Evolutionary conservation across 768 basidiomycete genomes (phyloP).

Genomic region (Amanita subjunquillea): DNA sequence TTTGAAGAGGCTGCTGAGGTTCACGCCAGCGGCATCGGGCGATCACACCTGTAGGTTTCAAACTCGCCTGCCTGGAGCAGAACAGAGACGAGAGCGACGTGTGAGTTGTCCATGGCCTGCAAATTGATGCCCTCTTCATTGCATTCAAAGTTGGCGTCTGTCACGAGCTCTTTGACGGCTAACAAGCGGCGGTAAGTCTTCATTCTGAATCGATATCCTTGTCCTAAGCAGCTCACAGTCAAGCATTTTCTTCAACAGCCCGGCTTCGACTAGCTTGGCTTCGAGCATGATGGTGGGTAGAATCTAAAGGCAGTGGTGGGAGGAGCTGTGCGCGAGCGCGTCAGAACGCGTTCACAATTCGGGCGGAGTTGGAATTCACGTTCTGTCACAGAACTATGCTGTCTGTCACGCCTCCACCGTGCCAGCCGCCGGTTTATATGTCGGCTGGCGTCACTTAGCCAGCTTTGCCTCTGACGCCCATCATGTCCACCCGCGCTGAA

Average conservation of each 20-base stretch:
- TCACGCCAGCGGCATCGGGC: constrained; percentile 85
- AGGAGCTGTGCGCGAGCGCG: constrained; percentile 17
- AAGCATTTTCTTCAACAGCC: constrained; percentile 83
- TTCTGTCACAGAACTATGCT: constrained; percentile 10
- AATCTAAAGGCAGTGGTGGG: constrained; percentile 4
- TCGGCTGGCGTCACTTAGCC: not conserved
- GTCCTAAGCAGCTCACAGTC: constrained; percentile 51
- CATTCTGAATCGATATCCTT: not conserved
- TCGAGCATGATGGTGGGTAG: constrained; percentile 57
- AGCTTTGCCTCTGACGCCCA: not conserved
- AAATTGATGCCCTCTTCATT: constrained; percentile 90
- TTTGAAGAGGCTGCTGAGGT: constrained; percentile 83
- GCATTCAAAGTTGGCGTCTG: constrained; percentile 97
- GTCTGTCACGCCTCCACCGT: constrained; percentile 5
- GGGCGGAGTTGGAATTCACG: constrained; percentile 20
- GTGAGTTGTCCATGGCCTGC: constrained; percentile 99
- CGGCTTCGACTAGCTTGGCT: constrained; percentile 84
- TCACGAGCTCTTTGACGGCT: constrained; percentile 97
- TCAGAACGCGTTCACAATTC: constrained; percentile 13
- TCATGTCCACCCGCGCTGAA: constrained; percentile 25
- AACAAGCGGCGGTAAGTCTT: not conserved
- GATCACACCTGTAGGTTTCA: constrained; percentile 84
- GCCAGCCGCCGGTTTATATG: constrained; percentile 1
- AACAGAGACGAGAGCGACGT: constrained; percentile 93
- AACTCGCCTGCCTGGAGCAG: constrained; percentile 74